A percentile compares a stretch with the other conserved stretches of the same genome.
Conservation (phyloP, 371 early-diverging fungal species). For the Encephalitozoon intestinalis region DNA sequence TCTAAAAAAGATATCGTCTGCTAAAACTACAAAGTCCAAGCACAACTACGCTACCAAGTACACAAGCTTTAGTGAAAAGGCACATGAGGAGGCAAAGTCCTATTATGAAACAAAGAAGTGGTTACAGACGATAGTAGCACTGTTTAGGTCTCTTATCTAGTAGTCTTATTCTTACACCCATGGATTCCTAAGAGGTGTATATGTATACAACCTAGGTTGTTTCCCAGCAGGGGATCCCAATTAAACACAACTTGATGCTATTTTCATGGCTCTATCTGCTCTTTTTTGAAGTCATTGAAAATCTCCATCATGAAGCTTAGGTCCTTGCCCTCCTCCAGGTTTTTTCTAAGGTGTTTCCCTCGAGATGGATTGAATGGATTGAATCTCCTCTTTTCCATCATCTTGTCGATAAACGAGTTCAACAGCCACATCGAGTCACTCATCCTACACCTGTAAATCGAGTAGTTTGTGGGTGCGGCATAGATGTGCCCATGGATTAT, state of each 20-base stretch:
- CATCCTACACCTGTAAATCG: constrained; percentile 24
- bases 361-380: not conserved
- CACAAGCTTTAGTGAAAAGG: not conserved
- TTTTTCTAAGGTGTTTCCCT: not conserved
- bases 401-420: constrained; percentile 25
- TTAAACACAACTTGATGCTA: not conserved
- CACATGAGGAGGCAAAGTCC: not conserved
- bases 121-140: not conserved
- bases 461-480: constrained; percentile 27
- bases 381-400: constrained; percentile 24
- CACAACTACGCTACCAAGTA: constrained; percentile 35
- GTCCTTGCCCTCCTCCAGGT: not conserved
- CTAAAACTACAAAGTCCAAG: constrained; percentile 7
- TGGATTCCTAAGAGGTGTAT: not conserved
- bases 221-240: not conserved
- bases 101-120: not conserved
- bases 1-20: constrained; percentile 12
- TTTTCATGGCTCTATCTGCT: not conserved
- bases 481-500: constrained; percentile 50
- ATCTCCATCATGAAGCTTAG: constrained; percentile 13
- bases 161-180: not conserved
- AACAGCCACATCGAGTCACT: constrained; percentile 24
- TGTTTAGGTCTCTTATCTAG: not conserved
- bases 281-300: constrained; percentile 17
- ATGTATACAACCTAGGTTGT: not conserved